Evolutionary conservation across 1,284 basidiomycete species (phyloP).

Genomic region (Cutaneotrichosporon curvatum): DNA sequence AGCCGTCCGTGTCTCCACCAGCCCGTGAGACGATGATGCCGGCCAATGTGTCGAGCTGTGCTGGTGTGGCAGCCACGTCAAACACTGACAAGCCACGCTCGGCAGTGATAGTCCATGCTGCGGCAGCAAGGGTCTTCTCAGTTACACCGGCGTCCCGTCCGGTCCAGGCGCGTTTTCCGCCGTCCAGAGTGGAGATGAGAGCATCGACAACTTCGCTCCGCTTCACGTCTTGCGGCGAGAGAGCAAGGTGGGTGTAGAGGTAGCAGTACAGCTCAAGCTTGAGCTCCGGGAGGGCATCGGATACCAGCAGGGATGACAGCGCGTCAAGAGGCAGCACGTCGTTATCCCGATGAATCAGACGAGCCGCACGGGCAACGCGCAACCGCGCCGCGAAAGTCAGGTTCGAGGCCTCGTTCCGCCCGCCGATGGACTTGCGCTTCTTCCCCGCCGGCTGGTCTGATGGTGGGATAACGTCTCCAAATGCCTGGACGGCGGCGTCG

Average conservation of each 20-base stretch:
- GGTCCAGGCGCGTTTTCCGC: conserved; percentile 3
- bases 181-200: conserved; percentile 5
- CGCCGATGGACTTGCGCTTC: conserved; percentile 8
- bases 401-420: conserved; percentile 1
- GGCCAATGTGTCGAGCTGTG: conserved; percentile 12
- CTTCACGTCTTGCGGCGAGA: neutral
- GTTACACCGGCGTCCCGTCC: conserved; percentile 11
- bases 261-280: conserved; percentile 11
- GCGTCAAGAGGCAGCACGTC: neutral
- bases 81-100: conserved; percentile 20
- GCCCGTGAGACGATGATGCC: conserved; percentile 4
- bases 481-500: conserved; percentile 8
- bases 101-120: conserved; percentile 21
- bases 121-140: conserved; percentile 10
- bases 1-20: neutral
- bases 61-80: conserved; percentile 5
- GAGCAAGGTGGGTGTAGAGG: conserved; percentile 11
- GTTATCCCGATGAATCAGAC: conserved; percentile 2
- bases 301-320: neutral
- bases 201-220: conserved; percentile 6
- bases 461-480: conserved; percentile 4
- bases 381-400: conserved; percentile 9
- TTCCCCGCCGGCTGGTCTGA: conserved; percentile 7
- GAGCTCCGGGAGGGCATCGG: conserved; percentile 9
- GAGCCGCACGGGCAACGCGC: conserved; percentile 10